phyloP scores from a whole-genome alignment of 306 rosid genomes.

The Albizia julibrissin region DNA sequence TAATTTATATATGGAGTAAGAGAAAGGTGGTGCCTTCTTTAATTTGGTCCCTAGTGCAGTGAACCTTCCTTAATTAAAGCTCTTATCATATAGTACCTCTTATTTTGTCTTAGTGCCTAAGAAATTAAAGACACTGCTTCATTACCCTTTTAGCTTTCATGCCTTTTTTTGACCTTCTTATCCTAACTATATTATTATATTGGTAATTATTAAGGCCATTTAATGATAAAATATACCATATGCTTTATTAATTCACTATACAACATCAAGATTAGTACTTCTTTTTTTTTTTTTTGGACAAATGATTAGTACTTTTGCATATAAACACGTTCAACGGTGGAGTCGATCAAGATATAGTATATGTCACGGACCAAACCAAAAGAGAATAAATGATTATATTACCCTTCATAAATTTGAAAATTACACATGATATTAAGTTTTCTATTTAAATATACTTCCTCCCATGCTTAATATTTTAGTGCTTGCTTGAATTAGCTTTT shows the following conservation, averaged over 20 bases:
- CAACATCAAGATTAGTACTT: background rate
- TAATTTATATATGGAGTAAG: background rate
- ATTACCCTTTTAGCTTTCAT: background rate
- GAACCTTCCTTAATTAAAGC: conserved; percentile 40
- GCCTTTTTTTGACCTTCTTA: background rate
- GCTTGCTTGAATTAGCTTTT: background rate
- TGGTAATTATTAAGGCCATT: background rate
- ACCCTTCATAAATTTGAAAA: background rate
- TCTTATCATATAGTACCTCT: background rate
- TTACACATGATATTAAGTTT: background rate
- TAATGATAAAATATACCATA: background rate
- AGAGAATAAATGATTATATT: background rate
- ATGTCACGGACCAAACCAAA: background rate
- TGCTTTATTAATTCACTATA: background rate
- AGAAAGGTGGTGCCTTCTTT: conserved; percentile 23
- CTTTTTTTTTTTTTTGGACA: too few species aligned
- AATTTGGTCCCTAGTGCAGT: conserved; percentile 29
- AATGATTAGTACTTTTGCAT: background rate
- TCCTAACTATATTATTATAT: background rate
- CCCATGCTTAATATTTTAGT: background rate
- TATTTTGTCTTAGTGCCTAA: background rate
- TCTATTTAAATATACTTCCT: background rate
- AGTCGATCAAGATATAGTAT: background rate
- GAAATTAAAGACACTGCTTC: background rate
- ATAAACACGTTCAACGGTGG: background rate